These are phyloP conservation scores for Casaregolazyma lundiana DNA, from an alignment of 1,139 yeast species.

Conservation along the genomic window DNA sequence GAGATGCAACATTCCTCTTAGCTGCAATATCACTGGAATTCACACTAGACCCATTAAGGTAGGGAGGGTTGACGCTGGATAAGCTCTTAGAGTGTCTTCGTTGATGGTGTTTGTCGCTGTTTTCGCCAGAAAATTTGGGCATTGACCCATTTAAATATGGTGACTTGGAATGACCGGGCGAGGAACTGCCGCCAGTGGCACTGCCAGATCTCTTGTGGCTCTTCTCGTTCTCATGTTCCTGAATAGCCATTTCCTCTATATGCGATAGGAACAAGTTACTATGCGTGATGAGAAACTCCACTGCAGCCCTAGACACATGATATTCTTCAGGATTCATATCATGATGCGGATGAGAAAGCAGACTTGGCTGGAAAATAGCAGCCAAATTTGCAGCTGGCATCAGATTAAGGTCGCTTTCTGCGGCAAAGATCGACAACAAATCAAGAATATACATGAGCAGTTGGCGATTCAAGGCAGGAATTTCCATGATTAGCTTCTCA, in stretches of 20 bases:
- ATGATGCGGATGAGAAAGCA: conserved; percentile 86
- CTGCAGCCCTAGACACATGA: conserved; percentile 78
- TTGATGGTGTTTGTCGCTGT: conserved; percentile 15
- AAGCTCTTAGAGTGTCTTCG: conserved; percentile 33
- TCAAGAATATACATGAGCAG: conserved; percentile 85
- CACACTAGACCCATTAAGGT: background rate
- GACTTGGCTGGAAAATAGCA: conserved; percentile 93
- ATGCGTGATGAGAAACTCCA: conserved; percentile 84
- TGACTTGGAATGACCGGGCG: background rate
- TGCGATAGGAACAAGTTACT: conserved; percentile 64
- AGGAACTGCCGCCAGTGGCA: background rate
- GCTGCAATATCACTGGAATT: background rate
- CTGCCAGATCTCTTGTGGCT: background rate
- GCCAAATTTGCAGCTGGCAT: conserved; percentile 94
- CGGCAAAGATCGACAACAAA: conserved; percentile 78
- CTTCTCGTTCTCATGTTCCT: conserved; percentile 27
- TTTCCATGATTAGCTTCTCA: conserved; percentile 57
- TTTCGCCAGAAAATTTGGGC: background rate
- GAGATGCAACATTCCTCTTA: background rate
- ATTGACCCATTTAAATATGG: conserved; percentile 3
- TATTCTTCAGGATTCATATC: conserved; percentile 91
- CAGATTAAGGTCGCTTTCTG: conserved; percentile 68
- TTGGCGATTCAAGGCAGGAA: conserved; percentile 73
- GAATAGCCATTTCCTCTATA: conserved; percentile 31
- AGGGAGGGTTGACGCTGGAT: conserved; percentile 25